Conservation (phyloP, 768 basidiomycete species). For the Vararia minispora region DNA sequence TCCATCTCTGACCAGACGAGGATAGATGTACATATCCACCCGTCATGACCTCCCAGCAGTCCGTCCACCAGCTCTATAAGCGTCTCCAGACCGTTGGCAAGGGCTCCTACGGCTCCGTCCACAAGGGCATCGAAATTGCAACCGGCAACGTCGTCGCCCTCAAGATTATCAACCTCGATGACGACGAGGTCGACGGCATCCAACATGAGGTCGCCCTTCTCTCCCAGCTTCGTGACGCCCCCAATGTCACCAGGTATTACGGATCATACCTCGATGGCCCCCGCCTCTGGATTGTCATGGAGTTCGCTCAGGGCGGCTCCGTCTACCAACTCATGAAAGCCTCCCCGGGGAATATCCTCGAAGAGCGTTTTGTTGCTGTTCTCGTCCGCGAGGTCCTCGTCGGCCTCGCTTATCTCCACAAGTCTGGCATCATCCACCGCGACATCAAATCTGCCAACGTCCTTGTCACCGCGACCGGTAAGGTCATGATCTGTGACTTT, state of each 20-base stretch:
- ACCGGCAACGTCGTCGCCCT: constrained; percentile 88
- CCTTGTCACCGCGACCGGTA: constrained; percentile 78
- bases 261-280: constrained; percentile 95
- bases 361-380: constrained; percentile 82
- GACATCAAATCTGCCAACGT: constrained; percentile 98
- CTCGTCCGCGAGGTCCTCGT: constrained; percentile 84
- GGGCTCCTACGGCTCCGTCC: constrained; percentile 93
- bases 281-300: constrained; percentile 99
- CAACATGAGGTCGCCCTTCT: constrained; percentile 93
- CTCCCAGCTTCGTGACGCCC: constrained; percentile 79
- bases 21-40: too few species aligned
- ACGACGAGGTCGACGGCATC: constrained; percentile 93
- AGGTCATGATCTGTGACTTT: constrained; percentile 96
- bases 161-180: constrained; percentile 98
- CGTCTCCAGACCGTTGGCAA: constrained; percentile 91
- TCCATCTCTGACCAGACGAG: too few species aligned
- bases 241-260: constrained; percentile 90
- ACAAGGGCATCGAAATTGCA: constrained; percentile 77
- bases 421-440: constrained; percentile 88
- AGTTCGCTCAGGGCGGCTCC: constrained; percentile 91
- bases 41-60: constrained; percentile 36
- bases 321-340: constrained; percentile 91
- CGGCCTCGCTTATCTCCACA: constrained; percentile 85
- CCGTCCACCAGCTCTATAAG: constrained; percentile 71
- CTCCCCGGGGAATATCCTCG: constrained; percentile 58